Conservation (phyloP, 1,284 basidiomycete species). For the Ustilago lituana region DNA sequence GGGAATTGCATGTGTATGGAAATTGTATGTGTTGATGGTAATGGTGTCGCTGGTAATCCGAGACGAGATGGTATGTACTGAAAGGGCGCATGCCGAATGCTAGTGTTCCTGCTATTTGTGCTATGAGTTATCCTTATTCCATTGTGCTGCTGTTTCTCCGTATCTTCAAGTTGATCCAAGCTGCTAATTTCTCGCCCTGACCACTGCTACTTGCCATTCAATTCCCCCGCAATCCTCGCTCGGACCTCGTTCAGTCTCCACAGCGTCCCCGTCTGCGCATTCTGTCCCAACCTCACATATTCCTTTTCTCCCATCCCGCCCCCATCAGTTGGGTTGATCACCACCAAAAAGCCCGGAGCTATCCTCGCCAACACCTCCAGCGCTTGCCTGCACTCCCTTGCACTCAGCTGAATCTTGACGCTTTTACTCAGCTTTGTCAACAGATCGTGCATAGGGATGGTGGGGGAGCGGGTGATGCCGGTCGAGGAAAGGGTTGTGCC, state of each 20-base stretch:
- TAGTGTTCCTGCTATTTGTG: too few species aligned
- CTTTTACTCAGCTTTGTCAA: constrained; percentile 33
- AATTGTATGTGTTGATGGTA: too few species aligned
- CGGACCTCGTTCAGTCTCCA: constrained; percentile 32
- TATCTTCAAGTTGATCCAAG: too few species aligned
- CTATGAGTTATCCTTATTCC: too few species aligned
- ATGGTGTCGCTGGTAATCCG: too few species aligned
- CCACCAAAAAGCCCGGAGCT: constrained; percentile 51
- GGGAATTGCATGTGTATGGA: too few species aligned
- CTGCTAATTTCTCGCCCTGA: too few species aligned
- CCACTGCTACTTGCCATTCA: constrained; percentile 17
- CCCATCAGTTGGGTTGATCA: constrained; percentile 13
- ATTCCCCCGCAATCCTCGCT: constrained; percentile 12
- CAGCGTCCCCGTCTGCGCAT: constrained; percentile 7
- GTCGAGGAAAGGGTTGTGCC: constrained; percentile 27
- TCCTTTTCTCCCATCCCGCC: constrained; percentile 8
- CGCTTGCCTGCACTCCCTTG: constrained; percentile 36
- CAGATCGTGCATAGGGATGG: constrained; percentile 47
- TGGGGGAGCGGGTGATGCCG: constrained; percentile 26
- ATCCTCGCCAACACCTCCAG: constrained; percentile 37
- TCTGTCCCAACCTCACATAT: constrained; percentile 28
- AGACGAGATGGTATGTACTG: too few species aligned
- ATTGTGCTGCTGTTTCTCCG: too few species aligned
- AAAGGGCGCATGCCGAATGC: too few species aligned
- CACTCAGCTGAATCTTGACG: constrained; percentile 48